Conservation (phyloP, 495 filamentous ascomycete genomes). For the Tuber indicum region DNA sequence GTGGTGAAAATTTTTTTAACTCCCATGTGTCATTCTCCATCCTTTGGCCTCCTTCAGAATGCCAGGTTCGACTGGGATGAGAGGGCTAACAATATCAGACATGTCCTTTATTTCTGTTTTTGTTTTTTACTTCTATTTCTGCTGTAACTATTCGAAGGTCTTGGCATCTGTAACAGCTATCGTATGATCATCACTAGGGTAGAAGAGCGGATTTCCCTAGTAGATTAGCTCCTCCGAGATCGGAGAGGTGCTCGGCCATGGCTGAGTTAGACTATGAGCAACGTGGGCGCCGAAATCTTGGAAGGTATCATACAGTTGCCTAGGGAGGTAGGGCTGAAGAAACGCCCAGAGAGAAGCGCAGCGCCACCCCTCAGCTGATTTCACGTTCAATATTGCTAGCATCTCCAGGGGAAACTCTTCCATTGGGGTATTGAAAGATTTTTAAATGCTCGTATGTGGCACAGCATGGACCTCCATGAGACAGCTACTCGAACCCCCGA, state of each 20-base stretch:
- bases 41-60: not conserved
- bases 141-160: not conserved
- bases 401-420: not conserved
- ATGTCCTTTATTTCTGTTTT: not conserved
- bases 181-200: not conserved
- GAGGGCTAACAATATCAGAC: not conserved
- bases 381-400: not conserved
- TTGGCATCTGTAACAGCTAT: not conserved
- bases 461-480: not conserved
- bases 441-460: not conserved
- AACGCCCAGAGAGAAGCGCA: not conserved
- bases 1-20: not conserved
- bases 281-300: not conserved
- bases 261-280: not conserved
- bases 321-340: not conserved
- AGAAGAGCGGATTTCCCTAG: not conserved
- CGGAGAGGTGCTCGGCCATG: not conserved
- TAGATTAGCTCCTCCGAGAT: not conserved
- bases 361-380: not conserved
- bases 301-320: not conserved
- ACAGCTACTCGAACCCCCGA: not conserved
- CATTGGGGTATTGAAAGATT: not conserved
- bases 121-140: not conserved
- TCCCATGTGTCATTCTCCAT: not conserved
- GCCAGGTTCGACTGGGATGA: not conserved